Evolutionary conservation across 306 rosid genomes (phyloP).

Genomic region (Argentina anserina): DNA sequence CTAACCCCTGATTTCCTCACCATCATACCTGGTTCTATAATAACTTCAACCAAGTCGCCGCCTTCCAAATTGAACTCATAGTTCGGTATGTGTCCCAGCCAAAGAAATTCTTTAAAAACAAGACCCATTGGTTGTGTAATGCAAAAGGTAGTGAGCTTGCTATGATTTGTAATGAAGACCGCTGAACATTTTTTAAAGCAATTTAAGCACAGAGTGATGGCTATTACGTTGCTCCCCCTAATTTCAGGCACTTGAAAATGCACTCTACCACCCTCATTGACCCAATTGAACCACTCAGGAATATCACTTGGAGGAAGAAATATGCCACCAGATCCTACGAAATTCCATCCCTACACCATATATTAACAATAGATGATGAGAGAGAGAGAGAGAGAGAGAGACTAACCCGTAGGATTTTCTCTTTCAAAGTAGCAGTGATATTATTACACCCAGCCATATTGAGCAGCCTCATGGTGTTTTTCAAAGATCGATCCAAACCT

Average conservation of each 20-base stretch:
- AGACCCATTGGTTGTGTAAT: too few species aligned
- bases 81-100: background rate
- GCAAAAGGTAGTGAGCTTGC: background rate
- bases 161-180: background rate
- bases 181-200: too few species aligned
- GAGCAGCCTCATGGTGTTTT: background rate
- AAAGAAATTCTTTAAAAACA: background rate
- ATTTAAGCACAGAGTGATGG: background rate
- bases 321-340: background rate
- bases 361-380: too few species aligned
- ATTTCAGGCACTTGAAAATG: background rate
- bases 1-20: too few species aligned
- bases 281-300: background rate
- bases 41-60: background rate
- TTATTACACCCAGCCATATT: conserved; percentile 9
- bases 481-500: background rate
- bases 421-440: background rate
- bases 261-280: background rate
- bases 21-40: background rate
- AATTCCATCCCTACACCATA: conserved; percentile 16
- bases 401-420: conserved; percentile 21
- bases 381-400: background rate
- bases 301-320: background rate
- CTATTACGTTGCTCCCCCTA: background rate
- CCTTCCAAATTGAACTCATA: background rate